Evolutionary conservation across 2,329 filamentous ascomycete genomes (phyloP).

Genomic region (Amesomyces nigricolor): DNA sequence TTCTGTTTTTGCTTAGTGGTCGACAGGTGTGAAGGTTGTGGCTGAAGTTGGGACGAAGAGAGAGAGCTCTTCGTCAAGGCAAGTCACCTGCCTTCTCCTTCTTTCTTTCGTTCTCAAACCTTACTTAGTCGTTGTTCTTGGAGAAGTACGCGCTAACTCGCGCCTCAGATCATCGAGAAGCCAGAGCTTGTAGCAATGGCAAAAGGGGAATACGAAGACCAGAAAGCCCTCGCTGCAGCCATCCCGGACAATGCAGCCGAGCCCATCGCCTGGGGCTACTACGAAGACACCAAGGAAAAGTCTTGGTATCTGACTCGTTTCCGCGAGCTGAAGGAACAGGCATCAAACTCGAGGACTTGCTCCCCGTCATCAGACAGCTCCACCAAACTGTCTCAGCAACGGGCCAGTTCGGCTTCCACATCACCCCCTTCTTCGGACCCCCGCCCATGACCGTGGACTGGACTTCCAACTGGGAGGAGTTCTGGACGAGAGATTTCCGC

Average conservation of each 20-base stretch:
- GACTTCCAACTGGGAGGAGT: slow-evolving; percentile 16
- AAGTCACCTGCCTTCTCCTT: no score
- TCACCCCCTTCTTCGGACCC: slow-evolving; percentile 27
- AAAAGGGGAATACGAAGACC: no score
- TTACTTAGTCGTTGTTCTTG: no score
- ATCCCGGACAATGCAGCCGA: not conserved
- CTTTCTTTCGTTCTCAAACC: no score
- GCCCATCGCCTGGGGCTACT: not conserved
- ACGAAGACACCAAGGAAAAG: not conserved
- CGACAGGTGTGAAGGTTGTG: not conserved
- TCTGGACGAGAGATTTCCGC: slow-evolving; percentile 18
- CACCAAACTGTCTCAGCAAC: slow-evolving; percentile 22
- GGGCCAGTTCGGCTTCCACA: slow-evolving; percentile 35
- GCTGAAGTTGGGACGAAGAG: no score
- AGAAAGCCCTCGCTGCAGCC: not conserved
- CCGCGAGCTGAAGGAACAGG: not conserved
- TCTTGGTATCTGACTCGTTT: not conserved
- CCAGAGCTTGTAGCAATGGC: no score
- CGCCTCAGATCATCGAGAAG: no score
- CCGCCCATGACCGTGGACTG: slow-evolving; percentile 22
- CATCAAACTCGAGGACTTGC: not conserved
- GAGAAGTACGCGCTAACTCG: no score
- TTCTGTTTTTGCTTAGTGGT: not conserved
- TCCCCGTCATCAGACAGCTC: not conserved
- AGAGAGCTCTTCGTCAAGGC: no score